Evolutionary conservation across 2,329 filamentous ascomycete genomes (phyloP), one percentile per base, ranked within the genome.

Genomic region (Reticulascus tulasneorum): DNA sequence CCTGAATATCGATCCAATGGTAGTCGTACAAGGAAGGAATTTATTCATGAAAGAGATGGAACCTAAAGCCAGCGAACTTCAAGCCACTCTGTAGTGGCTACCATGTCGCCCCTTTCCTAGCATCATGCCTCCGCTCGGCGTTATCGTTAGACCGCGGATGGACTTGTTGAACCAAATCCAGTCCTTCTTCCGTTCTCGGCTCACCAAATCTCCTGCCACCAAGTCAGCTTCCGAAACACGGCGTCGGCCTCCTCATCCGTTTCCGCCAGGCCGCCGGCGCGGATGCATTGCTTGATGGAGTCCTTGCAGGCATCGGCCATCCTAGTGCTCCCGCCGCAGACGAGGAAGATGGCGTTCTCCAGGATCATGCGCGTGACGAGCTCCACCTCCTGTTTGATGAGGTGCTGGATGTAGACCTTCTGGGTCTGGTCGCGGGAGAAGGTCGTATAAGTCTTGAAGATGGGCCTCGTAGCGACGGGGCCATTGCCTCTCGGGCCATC

Each of bases 121-220:
- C n/a, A n/a, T n/a, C n/a, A n/a, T n/a, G n/a, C 8, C n/a, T 9
- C 7, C 28, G 7, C 15, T 17, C n/a, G 28, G 16, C 6, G 13
- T 16, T 17, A 23, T 33, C 24, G n/a, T n/a, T n/a, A n/a, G n/a
- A n/a, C n/a, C n/a, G n/a, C n/a, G n/a, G n/a, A n/a, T n/a, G n/a
- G n/a, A n/a, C n/a, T n/a, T n/a, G n/a, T n/a, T n/a, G n/a, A n/a
- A n/a, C n/a, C 21, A 38, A 19, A 30, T 29, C n/a, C 35, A 27
- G 32, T 33, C 13, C 18, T 29, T 38, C n/a, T n/a, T n/a, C n/a
- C n/a, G n/a, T n/a, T n/a, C n/a, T n/a, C n/a, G n/a, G n/a, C n/a
- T n/a, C 51, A 79, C 75, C 76, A 80, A 18, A 76, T 77, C 53
- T 80, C 76, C 54, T 79, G 73, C 71, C 75, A 78, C 55, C 69